Evolutionary conservation across 768 basidiomycete species (phyloP), one percentile per base, ranked within the genome.

Genomic region (Sporobolomyces pararoseus): DNA sequence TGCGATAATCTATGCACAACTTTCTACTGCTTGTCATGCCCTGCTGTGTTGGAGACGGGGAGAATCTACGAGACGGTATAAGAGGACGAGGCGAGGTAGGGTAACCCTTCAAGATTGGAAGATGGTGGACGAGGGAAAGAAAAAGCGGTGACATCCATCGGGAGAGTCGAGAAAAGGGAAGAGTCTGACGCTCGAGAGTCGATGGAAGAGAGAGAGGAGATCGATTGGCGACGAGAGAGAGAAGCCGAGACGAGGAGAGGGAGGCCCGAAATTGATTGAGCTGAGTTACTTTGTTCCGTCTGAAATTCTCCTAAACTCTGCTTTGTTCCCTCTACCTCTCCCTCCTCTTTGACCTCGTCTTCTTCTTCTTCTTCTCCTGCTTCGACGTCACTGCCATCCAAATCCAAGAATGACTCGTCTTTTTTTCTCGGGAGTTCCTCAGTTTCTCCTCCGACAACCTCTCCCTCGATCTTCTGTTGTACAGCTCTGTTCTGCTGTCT

Each of bases 101-200:
- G 53, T 6, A n/a, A n/a, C 21, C 7, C 17, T 13, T 4, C 31
- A 19, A 37, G 21, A 37, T 6, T 34, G 16, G 17, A 52, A 25
- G 27, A 29, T 10, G 55, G 55, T 14, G 55, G 55, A 3, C 12
- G 55, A 39, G 55, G 55, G 23, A 58, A 58, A 13, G 55, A 58
- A 34, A 37, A 37, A 42, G 55, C 55, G n/a, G 55, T 58, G 35
- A 58, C 37, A 23, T 42, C 37, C 17, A 25, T n/a, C 6, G 55
- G 55, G 13, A 37, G 13, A 10, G 35, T 25, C 23, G 55, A 42
- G 17, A 39, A 27, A 16, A 58, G 16, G 14, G 55, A 58, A 6
- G 34, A 55, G 12, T 35, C 32, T 16, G 52, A 53, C 29, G 21
- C 19, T 9, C n/a, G 32, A 10, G 54, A 55, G 54, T 34, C 34